A percentile compares a stretch with the other conserved stretches of the same genome.
Conservation (phyloP, 345 rosid genomes). For the Triadica sebifera region DNA sequence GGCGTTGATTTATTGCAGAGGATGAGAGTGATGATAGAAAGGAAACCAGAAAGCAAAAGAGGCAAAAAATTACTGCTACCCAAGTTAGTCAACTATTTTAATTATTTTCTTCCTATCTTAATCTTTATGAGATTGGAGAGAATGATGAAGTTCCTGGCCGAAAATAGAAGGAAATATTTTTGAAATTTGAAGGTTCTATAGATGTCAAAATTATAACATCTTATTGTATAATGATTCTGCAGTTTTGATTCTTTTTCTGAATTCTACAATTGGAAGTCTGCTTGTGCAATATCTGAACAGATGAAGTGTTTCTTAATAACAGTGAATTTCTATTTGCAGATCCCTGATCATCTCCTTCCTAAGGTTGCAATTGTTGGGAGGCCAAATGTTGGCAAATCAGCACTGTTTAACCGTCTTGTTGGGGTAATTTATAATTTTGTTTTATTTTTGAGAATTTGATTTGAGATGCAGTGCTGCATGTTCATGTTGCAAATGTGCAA, state of each 20-base stretch:
- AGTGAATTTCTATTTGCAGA: conserved; percentile 46
- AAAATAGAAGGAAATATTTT: not conserved
- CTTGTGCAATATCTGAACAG: not conserved
- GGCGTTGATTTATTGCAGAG: conserved; percentile 38
- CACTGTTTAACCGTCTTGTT: conserved; percentile 89
- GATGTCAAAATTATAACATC: not conserved
- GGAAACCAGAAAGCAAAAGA: conserved; percentile 54
- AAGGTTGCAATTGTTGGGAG: conserved; percentile 89
- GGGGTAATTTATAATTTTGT: conserved; percentile 46
- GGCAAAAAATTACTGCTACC: conserved; percentile 31
- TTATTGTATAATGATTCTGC: not conserved
- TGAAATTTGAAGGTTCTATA: not conserved
- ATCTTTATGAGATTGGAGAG: not conserved
- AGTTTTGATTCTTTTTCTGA: not conserved
- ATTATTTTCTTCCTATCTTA: not conserved
- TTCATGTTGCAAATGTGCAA: not conserved
- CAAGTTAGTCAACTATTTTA: conserved; percentile 33
- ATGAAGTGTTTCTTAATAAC: not conserved
- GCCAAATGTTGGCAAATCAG: conserved; percentile 97
- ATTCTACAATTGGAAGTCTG: not conserved
- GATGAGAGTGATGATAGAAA: conserved; percentile 50
- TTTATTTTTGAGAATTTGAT: not conserved
- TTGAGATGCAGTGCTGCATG: not conserved
- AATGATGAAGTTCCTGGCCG: not conserved
- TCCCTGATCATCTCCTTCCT: conserved; percentile 81